phyloP scores from a whole-genome alignment of 176 grass and related monocot genomes.

The Avena atlantica region DNA sequence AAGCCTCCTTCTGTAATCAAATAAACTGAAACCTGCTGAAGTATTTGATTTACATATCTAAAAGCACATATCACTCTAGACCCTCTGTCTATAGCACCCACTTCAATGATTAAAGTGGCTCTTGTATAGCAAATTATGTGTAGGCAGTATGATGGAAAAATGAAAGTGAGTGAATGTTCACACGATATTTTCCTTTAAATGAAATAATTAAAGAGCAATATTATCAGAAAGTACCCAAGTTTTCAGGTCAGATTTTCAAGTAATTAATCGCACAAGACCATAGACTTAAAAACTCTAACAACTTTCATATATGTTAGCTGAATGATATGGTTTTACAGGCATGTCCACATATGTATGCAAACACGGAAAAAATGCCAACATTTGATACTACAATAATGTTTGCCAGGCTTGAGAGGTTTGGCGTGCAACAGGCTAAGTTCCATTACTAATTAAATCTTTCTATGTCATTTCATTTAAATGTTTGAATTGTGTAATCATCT shows the following conservation, averaged over 20 bases:
- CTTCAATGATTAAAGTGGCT: slow-evolving; percentile 18
- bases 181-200: background rate
- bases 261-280: background rate
- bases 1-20: background rate
- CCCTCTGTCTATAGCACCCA: slow-evolving; percentile 6
- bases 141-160: background rate
- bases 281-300: background rate
- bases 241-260: slow-evolving; percentile 18
- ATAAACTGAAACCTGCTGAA: background rate
- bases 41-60: slow-evolving; percentile 22
- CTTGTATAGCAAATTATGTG: background rate
- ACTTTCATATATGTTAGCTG: background rate
- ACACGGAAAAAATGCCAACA: slow-evolving; percentile 4
- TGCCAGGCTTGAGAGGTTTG: background rate
- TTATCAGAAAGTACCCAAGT: slow-evolving; percentile 2
- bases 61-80: slow-evolving; percentile 7
- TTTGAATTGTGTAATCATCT: background rate
- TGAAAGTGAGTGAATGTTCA: background rate
- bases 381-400: slow-evolving; percentile 29
- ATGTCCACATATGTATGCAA: background rate
- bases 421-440: slow-evolving; percentile 9
- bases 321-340: slow-evolving; percentile 1
- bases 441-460: background rate
- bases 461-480: slow-evolving; percentile 20
- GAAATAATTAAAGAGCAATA: slow-evolving; percentile 1